A percentile compares a stretch with the other conserved stretches of the same genome.
These are phyloP conservation scores for Clonostachys solani DNA, from an alignment of 2,329 filamentous ascomycete genomes.

Conservation along the genomic window DNA sequence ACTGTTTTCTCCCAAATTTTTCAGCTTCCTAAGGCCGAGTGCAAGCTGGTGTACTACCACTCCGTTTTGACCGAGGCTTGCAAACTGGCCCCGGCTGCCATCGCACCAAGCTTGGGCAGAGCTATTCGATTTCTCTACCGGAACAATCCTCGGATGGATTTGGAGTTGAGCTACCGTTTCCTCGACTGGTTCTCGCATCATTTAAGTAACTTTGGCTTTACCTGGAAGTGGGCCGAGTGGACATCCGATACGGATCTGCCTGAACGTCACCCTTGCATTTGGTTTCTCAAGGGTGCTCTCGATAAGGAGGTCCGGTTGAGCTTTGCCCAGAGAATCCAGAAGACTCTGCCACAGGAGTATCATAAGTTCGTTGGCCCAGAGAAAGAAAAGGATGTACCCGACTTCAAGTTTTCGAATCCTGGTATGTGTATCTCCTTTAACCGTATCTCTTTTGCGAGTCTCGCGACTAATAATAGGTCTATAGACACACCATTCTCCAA, in stretches of 20 bases:
- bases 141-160: slow-evolving; percentile 75
- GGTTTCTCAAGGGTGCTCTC: slow-evolving; percentile 84
- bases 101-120: slow-evolving; percentile 87
- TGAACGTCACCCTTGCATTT: slow-evolving; percentile 79
- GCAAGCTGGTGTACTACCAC: slow-evolving; percentile 96
- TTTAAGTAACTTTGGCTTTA: slow-evolving; percentile 97
- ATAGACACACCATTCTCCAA: slow-evolving; percentile 74
- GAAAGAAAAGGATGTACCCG: slow-evolving; percentile 93
- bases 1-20: slow-evolving; percentile 95
- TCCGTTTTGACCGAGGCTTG: slow-evolving; percentile 91
- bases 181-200: slow-evolving; percentile 98
- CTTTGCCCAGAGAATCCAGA: slow-evolving; percentile 93
- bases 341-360: slow-evolving; percentile 83
- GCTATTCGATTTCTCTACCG: slow-evolving; percentile 91
- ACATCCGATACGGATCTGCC: slow-evolving; percentile 77
- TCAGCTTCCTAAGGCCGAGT: slow-evolving; percentile 79
- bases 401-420: slow-evolving; percentile 83
- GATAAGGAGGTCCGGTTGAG: slow-evolving; percentile 97
- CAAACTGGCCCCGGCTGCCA: slow-evolving; percentile 93
- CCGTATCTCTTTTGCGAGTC: too few species aligned
- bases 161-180: slow-evolving; percentile 83
- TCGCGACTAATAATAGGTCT: too few species aligned
- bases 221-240: slow-evolving; percentile 99
- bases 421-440: slow-evolving; percentile 43
- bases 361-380: slow-evolving; percentile 75